Percentiles rank a stretch among this genome's conserved stretches.
Evolutionary conservation across 2,329 filamentous ascomycete genomes (phyloP).

Genomic region (Beauveria pseudobassiana): DNA sequence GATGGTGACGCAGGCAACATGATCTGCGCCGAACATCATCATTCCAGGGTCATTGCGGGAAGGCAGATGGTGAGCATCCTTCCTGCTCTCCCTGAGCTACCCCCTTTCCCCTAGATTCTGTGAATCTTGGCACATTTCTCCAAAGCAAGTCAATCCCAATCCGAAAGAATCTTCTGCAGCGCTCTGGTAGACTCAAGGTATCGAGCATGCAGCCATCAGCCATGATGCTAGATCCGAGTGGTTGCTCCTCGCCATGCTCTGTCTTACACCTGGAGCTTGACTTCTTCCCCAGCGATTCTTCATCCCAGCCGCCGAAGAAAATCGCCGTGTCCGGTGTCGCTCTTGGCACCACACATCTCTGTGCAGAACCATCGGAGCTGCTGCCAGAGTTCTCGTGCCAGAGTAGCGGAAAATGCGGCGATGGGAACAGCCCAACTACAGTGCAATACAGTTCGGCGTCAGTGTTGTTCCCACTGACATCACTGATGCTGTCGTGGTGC

Average conservation of each 20-base stretch:
- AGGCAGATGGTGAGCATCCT: not conserved
- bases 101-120: not conserved
- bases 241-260: not conserved
- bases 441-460: not conserved
- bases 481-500: not conserved
- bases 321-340: not conserved
- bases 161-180: not conserved
- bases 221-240: constrained; percentile 4
- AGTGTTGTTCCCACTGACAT: not conserved
- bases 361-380: constrained; percentile 2
- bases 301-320: not conserved
- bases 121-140: not conserved
- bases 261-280: not conserved
- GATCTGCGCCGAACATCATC: not conserved
- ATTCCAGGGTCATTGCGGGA: not conserved
- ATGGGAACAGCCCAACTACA: not conserved
- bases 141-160: not conserved
- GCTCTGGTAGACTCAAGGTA: not conserved
- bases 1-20: not conserved
- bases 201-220: constrained; percentile 2
- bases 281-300: not conserved
- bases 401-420: not conserved
- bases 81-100: not conserved
- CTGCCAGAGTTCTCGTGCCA: not conserved
- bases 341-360: not conserved